Evolutionary conservation across 441 rosid genomes (phyloP).

Genomic region (Erysimum pusillum): DNA sequence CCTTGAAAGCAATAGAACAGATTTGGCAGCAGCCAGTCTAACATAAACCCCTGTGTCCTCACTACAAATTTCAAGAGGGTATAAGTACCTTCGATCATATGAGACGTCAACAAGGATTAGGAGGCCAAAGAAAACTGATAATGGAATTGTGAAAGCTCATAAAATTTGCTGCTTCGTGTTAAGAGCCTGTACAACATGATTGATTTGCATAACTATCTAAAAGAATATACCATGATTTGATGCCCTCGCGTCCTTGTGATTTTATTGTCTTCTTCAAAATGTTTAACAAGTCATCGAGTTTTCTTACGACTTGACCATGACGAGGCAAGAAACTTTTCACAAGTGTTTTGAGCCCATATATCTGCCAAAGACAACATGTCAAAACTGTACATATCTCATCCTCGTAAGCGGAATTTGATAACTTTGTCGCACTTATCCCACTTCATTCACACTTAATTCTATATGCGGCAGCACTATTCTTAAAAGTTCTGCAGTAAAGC

Average conservation of each 20-base stretch:
- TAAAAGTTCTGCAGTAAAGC: constrained; percentile 24
- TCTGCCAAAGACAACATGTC: constrained; percentile 59
- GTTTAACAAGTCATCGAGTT: constrained; percentile 65
- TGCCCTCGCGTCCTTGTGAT: constrained; percentile 54
- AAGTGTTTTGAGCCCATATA: constrained; percentile 87
- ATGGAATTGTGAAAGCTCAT: constrained; percentile 26
- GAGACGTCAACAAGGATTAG: constrained; percentile 31
- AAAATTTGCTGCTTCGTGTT: constrained; percentile 5
- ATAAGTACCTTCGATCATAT: constrained; percentile 21
- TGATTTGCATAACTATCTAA: constrained; percentile 30
- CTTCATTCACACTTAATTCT: not conserved
- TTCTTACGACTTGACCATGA: constrained; percentile 60
- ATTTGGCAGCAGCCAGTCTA: constrained; percentile 90
- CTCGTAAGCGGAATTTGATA: constrained; percentile 20
- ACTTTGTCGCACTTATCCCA: constrained; percentile 15
- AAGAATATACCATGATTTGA: constrained; percentile 61
- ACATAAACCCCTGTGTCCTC: constrained; percentile 58
- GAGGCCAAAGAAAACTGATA: constrained; percentile 1
- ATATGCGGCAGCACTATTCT: constrained; percentile 4
- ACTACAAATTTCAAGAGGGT: constrained; percentile 58
- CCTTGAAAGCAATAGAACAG: constrained; percentile 83
- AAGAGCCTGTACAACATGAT: constrained; percentile 23
- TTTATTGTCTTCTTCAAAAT: constrained; percentile 70
- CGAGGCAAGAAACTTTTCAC: constrained; percentile 88
- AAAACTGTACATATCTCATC: constrained; percentile 25